Evolutionary conservation across 2,329 filamentous ascomycete species (phyloP).

Genomic region (Diplodia mutila): DNA sequence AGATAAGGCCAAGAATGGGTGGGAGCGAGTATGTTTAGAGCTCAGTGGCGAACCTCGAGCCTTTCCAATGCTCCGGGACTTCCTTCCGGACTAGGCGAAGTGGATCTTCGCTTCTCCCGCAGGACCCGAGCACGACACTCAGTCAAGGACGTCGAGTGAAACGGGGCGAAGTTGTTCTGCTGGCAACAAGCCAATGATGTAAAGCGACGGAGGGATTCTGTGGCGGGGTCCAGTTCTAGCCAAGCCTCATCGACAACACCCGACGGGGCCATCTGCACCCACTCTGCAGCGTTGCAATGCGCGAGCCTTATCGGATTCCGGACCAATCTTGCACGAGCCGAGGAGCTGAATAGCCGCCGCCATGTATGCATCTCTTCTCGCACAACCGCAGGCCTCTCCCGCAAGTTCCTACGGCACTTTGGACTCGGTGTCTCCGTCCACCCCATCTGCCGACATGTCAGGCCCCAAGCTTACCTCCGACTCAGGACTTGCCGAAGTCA

Average conservation of each 20-base stretch:
- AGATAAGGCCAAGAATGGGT: neutral
- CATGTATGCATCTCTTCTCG: conserved; percentile 2
- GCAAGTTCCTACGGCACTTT: conserved; percentile 18
- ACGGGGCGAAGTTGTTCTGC: neutral
- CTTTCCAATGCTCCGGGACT: neutral
- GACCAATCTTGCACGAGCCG: neutral
- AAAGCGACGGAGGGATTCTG: neutral
- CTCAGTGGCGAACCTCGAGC: neutral
- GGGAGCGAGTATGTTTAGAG: neutral
- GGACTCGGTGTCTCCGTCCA: neutral
- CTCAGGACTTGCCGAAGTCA: neutral
- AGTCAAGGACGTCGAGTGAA: neutral
- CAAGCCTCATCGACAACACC: neutral
- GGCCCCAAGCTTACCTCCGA: neutral
- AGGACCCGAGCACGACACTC: neutral
- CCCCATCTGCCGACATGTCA: neutral
- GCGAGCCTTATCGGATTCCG: conserved; percentile 1
- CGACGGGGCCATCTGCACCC: neutral
- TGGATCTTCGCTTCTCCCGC: neutral
- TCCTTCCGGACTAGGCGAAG: neutral
- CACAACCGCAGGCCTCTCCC: neutral
- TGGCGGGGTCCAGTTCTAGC: neutral
- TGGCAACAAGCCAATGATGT: neutral
- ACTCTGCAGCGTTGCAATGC: neutral
- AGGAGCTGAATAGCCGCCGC: neutral